These are phyloP conservation scores for Scolecobasidium constrictum DNA, from an alignment of 2,329 filamentous ascomycete genomes.

Conservation along the genomic window DNA sequence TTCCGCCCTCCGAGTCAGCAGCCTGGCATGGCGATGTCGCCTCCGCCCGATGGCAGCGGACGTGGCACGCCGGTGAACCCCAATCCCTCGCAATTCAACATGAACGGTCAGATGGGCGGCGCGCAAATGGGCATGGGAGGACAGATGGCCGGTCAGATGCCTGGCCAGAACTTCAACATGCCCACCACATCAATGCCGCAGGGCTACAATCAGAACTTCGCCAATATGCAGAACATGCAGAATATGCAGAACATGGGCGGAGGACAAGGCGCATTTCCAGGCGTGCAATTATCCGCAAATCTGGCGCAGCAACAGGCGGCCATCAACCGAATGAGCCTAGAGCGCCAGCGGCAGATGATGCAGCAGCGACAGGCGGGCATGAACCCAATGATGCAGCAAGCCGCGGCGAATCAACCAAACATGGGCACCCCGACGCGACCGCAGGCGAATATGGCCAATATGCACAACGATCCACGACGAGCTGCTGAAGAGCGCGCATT, in stretches of 20 bases:
- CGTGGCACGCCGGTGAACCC: slow-evolving; percentile 60
- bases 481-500: slow-evolving; percentile 15
- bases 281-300: slow-evolving; percentile 5
- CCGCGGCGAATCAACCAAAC: slow-evolving; percentile 20
- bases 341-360: slow-evolving; percentile 61
- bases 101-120: slow-evolving; percentile 15
- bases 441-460: slow-evolving; percentile 6
- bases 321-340: slow-evolving; percentile 76
- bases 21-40: slow-evolving; percentile 64
- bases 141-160: background rate
- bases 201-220: slow-evolving; percentile 27
- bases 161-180: slow-evolving; percentile 19
- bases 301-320: slow-evolving; percentile 24
- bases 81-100: slow-evolving; percentile 20
- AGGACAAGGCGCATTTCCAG: slow-evolving; percentile 2
- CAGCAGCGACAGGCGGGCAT: slow-evolving; percentile 24
- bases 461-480: slow-evolving; percentile 12
- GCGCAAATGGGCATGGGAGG: slow-evolving; percentile 20
- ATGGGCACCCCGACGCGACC: slow-evolving; percentile 20
- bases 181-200: slow-evolving; percentile 18
- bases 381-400: slow-evolving; percentile 13
- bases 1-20: slow-evolving; percentile 55
- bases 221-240: slow-evolving; percentile 15
- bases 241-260: slow-evolving; percentile 24
- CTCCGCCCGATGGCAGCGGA: slow-evolving; percentile 51